Percentiles rank a stretch among this genome's conserved stretches.
Evolutionary conservation across 768 basidiomycete genomes (phyloP).

Genomic region (Pleurotus pulmonarius): DNA sequence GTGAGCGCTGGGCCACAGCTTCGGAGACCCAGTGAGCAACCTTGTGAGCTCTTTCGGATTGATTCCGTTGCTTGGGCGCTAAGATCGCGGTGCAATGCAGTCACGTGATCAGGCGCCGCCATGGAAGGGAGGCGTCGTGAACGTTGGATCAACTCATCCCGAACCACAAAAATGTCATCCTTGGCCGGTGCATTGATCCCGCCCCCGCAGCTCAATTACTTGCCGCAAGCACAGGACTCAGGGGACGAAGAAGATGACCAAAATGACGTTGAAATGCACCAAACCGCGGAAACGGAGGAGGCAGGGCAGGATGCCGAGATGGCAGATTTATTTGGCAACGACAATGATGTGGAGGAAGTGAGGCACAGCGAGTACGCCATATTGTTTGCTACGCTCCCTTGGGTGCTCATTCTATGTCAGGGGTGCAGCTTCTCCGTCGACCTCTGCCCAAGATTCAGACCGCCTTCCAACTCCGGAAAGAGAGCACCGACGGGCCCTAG

Average conservation of each 20-base stretch:
- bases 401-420: constrained; percentile 14
- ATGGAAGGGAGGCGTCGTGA: too few species aligned
- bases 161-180: constrained; percentile 44
- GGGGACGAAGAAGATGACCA: constrained; percentile 5
- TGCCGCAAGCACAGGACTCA: not conserved
- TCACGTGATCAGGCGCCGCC: too few species aligned
- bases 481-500: constrained; percentile 65
- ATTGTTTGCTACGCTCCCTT: not conserved
- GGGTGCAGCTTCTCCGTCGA: constrained; percentile 38
- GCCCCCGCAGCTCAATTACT: not conserved
- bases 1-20: too few species aligned
- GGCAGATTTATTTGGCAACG: constrained; percentile 80
- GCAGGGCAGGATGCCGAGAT: constrained; percentile 51
- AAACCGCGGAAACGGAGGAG: constrained; percentile 19
- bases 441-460: constrained; percentile 61
- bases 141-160: too few species aligned
- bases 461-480: constrained; percentile 56
- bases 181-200: constrained; percentile 54
- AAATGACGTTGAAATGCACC: constrained; percentile 41
- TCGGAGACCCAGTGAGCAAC: too few species aligned
- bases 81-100: too few species aligned
- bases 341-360: constrained; percentile 46
- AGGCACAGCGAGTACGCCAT: constrained; percentile 44
- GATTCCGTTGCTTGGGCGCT: too few species aligned
- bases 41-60: too few species aligned